These are phyloP conservation scores for Cryomyces minteri DNA, from an alignment of 495 filamentous ascomycete species.

Conservation along the genomic window DNA sequence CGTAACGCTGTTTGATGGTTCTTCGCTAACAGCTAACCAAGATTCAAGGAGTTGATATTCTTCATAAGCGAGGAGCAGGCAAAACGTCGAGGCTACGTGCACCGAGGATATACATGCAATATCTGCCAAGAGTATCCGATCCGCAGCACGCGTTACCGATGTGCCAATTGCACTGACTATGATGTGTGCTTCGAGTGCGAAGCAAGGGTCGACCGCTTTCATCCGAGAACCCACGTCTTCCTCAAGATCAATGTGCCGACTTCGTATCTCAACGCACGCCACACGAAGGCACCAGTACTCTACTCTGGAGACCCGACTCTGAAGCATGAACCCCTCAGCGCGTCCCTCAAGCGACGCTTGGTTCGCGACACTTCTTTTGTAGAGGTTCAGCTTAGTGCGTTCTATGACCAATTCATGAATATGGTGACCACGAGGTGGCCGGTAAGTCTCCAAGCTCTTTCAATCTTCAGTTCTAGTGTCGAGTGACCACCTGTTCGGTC, in stretches of 20 bases:
- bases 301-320: slow-evolving; percentile 75
- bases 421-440: too few relatives aligned
- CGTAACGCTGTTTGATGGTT: too few relatives aligned
- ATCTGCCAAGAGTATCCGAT: slow-evolving; percentile 72
- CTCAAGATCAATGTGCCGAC: slow-evolving; percentile 75
- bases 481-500: too few relatives aligned
- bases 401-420: too few relatives aligned
- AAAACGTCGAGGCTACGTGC: slow-evolving; percentile 68
- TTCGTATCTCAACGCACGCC: slow-evolving; percentile 40
- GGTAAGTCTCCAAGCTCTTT: too few relatives aligned
- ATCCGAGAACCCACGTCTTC: slow-evolving; percentile 87
- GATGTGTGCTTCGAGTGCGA: slow-evolving; percentile 78
- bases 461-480: too few relatives aligned
- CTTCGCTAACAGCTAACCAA: too few relatives aligned
- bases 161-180: slow-evolving; percentile 39
- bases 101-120: slow-evolving; percentile 88
- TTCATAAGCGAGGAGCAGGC: slow-evolving; percentile 47
- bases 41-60: slow-evolving; percentile 14
- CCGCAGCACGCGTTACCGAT: slow-evolving; percentile 41
- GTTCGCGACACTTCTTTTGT: slow-evolving; percentile 60
- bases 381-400: slow-evolving; percentile 58
- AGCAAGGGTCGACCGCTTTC: slow-evolving; percentile 36
- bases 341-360: slow-evolving; percentile 42
- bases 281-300: slow-evolving; percentile 56
- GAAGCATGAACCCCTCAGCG: slow-evolving; percentile 42